Conservation (phyloP, 148 eudicot genomes). For the Cornus kousa region DNA sequence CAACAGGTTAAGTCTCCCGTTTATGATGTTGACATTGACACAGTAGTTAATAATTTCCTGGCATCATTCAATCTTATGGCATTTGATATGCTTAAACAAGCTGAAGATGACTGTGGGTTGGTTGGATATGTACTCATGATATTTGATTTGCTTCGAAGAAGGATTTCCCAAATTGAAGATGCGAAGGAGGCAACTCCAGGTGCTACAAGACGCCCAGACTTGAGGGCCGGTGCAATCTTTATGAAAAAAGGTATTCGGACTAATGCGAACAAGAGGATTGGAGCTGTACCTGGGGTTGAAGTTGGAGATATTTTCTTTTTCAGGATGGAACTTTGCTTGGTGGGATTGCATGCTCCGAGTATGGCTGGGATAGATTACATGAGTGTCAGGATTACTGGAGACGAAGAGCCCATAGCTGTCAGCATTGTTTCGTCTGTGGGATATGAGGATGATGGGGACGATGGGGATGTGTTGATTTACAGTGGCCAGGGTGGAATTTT, state of each 20-base stretch:
- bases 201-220: slow-evolving; percentile 57
- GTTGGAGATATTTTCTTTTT: slow-evolving; percentile 89
- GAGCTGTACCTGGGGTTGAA: slow-evolving; percentile 78
- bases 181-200: slow-evolving; percentile 51
- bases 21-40: slow-evolving; percentile 29
- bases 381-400: slow-evolving; percentile 36
- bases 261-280: slow-evolving; percentile 63
- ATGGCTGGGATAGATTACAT: slow-evolving; percentile 97
- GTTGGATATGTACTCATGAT: slow-evolving; percentile 48
- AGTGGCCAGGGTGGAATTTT: slow-evolving; percentile 85
- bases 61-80: slow-evolving; percentile 37
- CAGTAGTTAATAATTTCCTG: slow-evolving; percentile 27
- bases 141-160: slow-evolving; percentile 65
- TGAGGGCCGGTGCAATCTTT: slow-evolving; percentile 49
- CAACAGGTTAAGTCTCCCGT: slow-evolving; percentile 16
- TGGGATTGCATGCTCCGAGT: slow-evolving; percentile 83
- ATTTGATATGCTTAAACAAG: slow-evolving; percentile 36
- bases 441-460: slow-evolving; percentile 77
- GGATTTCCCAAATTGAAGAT: slow-evolving; percentile 66
- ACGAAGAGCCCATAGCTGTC: slow-evolving; percentile 83
- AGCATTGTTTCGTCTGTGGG: slow-evolving; percentile 90
- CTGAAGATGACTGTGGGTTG: slow-evolving; percentile 57
- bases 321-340: slow-evolving; percentile 86
- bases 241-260: slow-evolving; percentile 73
- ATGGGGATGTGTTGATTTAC: slow-evolving; percentile 68